These are phyloP conservation scores for Oryza glaberrima DNA, from an alignment of 176 grass and related monocot genomes.

Conservation along the genomic window DNA sequence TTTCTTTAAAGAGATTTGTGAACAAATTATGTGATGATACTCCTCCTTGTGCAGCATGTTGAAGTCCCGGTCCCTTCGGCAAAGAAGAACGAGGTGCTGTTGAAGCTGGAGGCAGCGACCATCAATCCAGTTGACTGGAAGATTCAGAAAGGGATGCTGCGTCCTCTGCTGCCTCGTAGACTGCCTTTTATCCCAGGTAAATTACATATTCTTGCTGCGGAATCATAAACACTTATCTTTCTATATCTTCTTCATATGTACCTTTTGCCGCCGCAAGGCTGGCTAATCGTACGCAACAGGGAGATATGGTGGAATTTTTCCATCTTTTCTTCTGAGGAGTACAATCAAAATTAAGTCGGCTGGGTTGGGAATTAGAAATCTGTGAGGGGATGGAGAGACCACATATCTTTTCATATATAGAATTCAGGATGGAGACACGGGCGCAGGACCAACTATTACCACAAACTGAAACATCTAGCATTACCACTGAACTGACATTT, in stretches of 20 bases:
- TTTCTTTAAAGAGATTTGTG: neutral
- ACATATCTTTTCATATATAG: neutral
- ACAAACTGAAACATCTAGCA: too few species aligned
- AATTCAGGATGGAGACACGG: too few species aligned
- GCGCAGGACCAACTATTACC: too few species aligned
- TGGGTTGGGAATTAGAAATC: neutral
- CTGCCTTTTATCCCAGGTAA: constrained; percentile 79
- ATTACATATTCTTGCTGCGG: constrained; percentile 15
- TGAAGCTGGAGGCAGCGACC: constrained; percentile 66
- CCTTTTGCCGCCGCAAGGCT: too few species aligned
- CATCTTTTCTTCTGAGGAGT: too few species aligned
- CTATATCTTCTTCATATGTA: neutral
- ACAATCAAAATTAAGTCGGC: neutral
- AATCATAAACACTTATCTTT: neutral
- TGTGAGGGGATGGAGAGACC: neutral
- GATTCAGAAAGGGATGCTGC: constrained; percentile 57
- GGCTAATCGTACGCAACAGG: too few species aligned
- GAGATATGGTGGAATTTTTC: too few species aligned
- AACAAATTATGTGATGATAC: neutral
- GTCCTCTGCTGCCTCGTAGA: constrained; percentile 59
- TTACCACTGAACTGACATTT: neutral
- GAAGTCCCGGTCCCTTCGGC: constrained; percentile 56
- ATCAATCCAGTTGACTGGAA: constrained; percentile 86
- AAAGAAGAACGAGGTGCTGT: constrained; percentile 62
- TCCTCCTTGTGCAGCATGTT: constrained; percentile 50